Percentiles rank a stretch among this genome's conserved stretches.
These are phyloP conservation scores for Orobanche coerulescens DNA, from an alignment of 257 asterid genomes.

Conservation along the genomic window DNA sequence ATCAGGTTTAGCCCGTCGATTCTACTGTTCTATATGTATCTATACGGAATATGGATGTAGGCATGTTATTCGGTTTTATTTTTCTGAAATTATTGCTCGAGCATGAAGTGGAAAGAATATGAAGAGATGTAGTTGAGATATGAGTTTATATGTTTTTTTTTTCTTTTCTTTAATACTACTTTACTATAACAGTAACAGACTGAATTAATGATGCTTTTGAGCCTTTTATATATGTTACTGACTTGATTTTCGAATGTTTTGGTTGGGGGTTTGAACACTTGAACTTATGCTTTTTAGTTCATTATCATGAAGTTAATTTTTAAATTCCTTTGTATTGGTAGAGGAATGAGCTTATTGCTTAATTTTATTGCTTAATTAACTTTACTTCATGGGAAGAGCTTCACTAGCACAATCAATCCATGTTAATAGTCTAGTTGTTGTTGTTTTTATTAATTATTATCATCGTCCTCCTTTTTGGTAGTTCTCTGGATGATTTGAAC, in stretches of 20 bases:
- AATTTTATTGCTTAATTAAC: conserved; percentile 12
- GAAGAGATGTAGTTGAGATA: conserved; percentile 16
- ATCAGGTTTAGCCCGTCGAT: conserved; percentile 27
- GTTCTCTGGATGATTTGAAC: conserved; percentile 15
- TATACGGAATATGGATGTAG: not conserved
- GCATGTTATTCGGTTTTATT: not conserved
- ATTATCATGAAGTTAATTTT: conserved; percentile 6
- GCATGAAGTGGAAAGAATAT: conserved; percentile 16
- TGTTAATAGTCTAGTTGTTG: conserved; percentile 5
- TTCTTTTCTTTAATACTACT: not conserved
- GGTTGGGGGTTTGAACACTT: conserved; percentile 20
- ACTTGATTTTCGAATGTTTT: conserved; percentile 12
- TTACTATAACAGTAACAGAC: not conserved
- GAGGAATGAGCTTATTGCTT: conserved; percentile 4
- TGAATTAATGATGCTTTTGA: conserved; percentile 15
- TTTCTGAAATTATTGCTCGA: conserved; percentile 15
- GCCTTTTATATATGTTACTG: not conserved
- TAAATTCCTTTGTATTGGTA: not conserved
- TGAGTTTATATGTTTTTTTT: not conserved
- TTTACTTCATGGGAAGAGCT: conserved; percentile 5
- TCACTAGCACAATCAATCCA: not conserved
- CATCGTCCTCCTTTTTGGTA: not conserved
- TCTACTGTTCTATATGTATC: conserved; percentile 20
- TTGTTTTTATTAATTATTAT: not conserved
- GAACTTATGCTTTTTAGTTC: conserved; percentile 20